Evolutionary conservation across 2,329 filamentous ascomycete species (phyloP).

Genomic region (Colletotrichum sp.): DNA sequence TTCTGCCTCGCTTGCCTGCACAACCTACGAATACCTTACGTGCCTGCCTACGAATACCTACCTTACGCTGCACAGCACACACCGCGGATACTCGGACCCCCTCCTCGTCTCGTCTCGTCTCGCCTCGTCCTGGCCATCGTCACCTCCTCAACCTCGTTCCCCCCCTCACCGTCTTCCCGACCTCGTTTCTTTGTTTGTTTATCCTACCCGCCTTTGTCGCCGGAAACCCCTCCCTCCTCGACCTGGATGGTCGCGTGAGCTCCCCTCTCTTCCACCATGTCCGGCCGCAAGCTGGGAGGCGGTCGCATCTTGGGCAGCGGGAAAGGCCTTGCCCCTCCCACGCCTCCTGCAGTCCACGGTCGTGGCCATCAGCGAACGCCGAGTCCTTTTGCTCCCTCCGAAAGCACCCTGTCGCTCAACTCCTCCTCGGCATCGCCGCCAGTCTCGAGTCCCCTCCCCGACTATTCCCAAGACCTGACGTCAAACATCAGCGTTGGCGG

Average conservation of each 20-base stretch:
- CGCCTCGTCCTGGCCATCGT: neutral
- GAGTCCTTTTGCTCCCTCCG: constrained; percentile 60
- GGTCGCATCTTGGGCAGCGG: constrained; percentile 90
- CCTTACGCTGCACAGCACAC: neutral
- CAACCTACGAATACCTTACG: neutral
- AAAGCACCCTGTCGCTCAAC: constrained; percentile 79
- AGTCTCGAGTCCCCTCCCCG: constrained; percentile 66
- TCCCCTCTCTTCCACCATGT: constrained; percentile 62
- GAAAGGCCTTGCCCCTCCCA: constrained; percentile 76
- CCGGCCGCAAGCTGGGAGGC: constrained; percentile 86
- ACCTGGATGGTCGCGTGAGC: constrained; percentile 18
- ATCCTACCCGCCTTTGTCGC: neutral
- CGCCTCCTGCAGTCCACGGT: constrained; percentile 37
- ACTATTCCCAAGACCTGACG: constrained; percentile 77
- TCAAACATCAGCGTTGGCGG: constrained; percentile 77
- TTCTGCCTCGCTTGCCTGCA: neutral
- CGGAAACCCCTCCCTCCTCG: neutral
- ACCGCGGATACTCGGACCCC: neutral
- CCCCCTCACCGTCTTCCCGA: neutral
- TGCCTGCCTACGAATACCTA: neutral
- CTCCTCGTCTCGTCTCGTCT: neutral
- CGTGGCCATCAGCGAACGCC: constrained; percentile 44
- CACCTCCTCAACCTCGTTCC: neutral
- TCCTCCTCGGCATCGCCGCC: constrained; percentile 73
- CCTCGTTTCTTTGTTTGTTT: constrained; percentile 23